Percentiles rank a stretch among this genome's conserved stretches.
Conservation (phyloP, 129 eudicot genomes). For the Lonicera japonica region DNA sequence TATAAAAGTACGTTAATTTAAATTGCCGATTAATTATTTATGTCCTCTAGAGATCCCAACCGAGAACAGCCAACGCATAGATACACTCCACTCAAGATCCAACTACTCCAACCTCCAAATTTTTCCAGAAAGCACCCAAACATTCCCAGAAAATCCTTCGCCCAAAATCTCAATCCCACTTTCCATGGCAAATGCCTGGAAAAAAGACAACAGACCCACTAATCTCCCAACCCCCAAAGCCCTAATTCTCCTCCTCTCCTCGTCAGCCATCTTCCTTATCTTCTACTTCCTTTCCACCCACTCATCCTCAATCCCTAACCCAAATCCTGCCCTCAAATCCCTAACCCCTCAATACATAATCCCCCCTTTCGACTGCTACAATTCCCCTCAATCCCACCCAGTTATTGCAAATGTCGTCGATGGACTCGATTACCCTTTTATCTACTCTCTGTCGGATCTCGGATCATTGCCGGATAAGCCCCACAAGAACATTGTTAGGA, state of each 20-base stretch:
- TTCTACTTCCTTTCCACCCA: conserved; percentile 49
- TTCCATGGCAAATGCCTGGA: conserved; percentile 96
- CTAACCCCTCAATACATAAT: conserved; percentile 24
- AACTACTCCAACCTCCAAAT: not conserved
- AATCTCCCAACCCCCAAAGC: conserved; percentile 47
- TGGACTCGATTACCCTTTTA: conserved; percentile 65
- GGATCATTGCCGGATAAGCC: conserved; percentile 88
- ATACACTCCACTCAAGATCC: conserved; percentile 24
- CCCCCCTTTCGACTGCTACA: conserved; percentile 69
- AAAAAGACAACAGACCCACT: conserved; percentile 47
- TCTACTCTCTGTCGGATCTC: conserved; percentile 73
- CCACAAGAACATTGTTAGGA: conserved; percentile 82
- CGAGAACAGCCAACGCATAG: no score
- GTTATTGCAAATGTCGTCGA: conserved; percentile 74
- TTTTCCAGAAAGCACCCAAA: no score
- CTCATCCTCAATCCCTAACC: conserved; percentile 28
- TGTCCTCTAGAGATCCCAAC: not conserved
- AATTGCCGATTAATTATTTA: no score
- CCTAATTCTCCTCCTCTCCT: conserved; percentile 57
- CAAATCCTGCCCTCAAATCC: conserved; percentile 18
- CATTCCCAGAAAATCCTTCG: no score
- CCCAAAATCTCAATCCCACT: not conserved
- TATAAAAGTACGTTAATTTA: no score
- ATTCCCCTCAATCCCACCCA: conserved; percentile 77
- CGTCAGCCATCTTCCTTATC: conserved; percentile 61